Conservation (phyloP, 306 rosid genomes). For the Morella rubra region DNA sequence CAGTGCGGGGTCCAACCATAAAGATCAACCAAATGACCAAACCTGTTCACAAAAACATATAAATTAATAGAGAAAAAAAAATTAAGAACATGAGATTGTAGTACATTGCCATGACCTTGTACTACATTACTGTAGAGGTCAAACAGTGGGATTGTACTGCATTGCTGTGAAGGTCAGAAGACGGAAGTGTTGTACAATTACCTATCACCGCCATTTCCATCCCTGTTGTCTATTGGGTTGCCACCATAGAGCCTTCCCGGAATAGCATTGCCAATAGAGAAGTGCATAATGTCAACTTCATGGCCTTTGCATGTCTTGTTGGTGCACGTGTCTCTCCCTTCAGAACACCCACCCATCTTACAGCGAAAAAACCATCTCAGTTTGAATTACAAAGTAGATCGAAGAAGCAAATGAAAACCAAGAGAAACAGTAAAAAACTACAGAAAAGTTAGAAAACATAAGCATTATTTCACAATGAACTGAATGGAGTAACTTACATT, state of each 20-base stretch:
- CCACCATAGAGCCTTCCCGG: slow-evolving; percentile 95
- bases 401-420: slow-evolving; percentile 14
- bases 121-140: background rate
- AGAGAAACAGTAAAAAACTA: slow-evolving; percentile 8
- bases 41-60: slow-evolving; percentile 45
- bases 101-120: background rate
- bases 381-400: slow-evolving; percentile 10
- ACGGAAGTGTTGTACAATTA: slow-evolving; percentile 20
- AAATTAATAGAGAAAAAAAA: slow-evolving; percentile 4
- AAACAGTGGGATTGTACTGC: background rate
- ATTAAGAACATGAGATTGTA: slow-evolving; percentile 17
- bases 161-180: slow-evolving; percentile 5
- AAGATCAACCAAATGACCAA: slow-evolving; percentile 87
- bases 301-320: slow-evolving; percentile 85
- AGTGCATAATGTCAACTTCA: slow-evolving; percentile 96
- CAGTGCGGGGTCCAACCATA: slow-evolving; percentile 98
- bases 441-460: background rate
- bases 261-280: slow-evolving; percentile 87
- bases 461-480: background rate
- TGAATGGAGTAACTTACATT: slow-evolving; percentile 45
- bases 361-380: slow-evolving; percentile 17
- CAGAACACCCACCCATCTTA: slow-evolving; percentile 94
- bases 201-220: slow-evolving; percentile 90
- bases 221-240: slow-evolving; percentile 60
- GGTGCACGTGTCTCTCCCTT: slow-evolving; percentile 67